phyloP scores from a whole-genome alignment of 2,329 filamentous ascomycete species.

The Nothopassalora personata region DNA sequence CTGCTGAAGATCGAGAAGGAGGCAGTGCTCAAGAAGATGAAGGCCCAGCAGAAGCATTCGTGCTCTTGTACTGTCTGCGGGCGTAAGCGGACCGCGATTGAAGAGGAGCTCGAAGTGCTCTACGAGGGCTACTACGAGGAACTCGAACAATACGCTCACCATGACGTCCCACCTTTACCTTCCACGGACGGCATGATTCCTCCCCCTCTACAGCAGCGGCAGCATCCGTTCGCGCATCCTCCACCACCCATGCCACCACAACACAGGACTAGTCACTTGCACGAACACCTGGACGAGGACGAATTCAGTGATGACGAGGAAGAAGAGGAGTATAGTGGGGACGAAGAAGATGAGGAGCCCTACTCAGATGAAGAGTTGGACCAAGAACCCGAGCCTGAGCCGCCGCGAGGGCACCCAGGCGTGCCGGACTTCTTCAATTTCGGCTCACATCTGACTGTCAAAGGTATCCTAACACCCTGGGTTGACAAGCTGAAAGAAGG shows the following conservation, averaged over 20 bases:
- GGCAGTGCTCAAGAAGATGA: constrained; percentile 97
- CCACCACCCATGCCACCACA: constrained; percentile 39
- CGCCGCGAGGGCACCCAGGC: constrained; percentile 54
- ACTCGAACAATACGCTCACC: constrained; percentile 92
- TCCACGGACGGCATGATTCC: constrained; percentile 63
- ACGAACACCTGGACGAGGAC: constrained; percentile 59
- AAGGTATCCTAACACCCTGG: constrained; percentile 53
- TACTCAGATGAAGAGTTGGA: constrained; percentile 61
- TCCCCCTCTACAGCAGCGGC: constrained; percentile 41
- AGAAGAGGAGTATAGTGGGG: constrained; percentile 56
- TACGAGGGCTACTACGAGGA: constrained; percentile 99
- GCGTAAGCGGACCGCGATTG: constrained; percentile 90
- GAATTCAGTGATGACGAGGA: constrained; percentile 54
- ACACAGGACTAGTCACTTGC: constrained; percentile 68
- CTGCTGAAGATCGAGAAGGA: constrained; percentile 98
- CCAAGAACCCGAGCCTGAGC: constrained; percentile 36
- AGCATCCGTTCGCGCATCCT: constrained; percentile 29
- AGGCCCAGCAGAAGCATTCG: constrained; percentile 98
- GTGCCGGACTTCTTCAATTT: constrained; percentile 92
- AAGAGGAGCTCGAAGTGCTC: constrained; percentile 93
- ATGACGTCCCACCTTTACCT: constrained; percentile 53
- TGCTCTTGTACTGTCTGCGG: constrained; percentile 98
- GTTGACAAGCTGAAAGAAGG: constrained; percentile 31
- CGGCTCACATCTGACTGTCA: constrained; percentile 93
- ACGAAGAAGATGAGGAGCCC: constrained; percentile 63